Evolutionary conservation across 495 filamentous ascomycete genomes (phyloP).

Genomic region (Trichoderma virens): DNA sequence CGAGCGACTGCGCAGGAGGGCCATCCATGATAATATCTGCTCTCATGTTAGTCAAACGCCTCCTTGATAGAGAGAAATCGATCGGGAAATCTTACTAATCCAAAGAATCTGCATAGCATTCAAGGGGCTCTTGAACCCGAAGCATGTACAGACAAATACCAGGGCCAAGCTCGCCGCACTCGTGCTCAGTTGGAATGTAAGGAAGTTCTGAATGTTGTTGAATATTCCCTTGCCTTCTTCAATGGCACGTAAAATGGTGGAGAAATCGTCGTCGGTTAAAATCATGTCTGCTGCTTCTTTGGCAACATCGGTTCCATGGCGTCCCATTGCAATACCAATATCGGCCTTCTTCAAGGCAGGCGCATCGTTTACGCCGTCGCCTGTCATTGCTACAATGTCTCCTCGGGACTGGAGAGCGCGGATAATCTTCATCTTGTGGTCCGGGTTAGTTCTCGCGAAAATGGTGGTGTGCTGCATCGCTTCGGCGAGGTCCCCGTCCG

Average conservation of each 20-base stretch:
- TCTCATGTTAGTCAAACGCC: not conserved
- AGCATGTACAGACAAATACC: conserved; percentile 81
- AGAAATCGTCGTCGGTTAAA: conserved; percentile 94
- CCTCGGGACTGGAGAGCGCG: conserved; percentile 83
- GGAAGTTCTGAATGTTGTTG: conserved; percentile 98
- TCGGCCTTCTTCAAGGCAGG: conserved; percentile 95
- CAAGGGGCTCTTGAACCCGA: conserved; percentile 87
- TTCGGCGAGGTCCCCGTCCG: conserved; percentile 68
- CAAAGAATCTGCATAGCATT: conserved; percentile 99
- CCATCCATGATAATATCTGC: conserved; percentile 99
- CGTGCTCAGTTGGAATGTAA: conserved; percentile 97
- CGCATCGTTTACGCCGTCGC: conserved; percentile 96
- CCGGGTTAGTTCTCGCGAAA: conserved; percentile 91
- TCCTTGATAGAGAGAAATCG: not conserved
- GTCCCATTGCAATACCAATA: conserved; percentile 96
- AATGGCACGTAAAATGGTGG: conserved; percentile 90
- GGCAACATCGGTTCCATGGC: conserved; percentile 90
- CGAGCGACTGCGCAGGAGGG: conserved; percentile 91
- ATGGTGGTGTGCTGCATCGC: conserved; percentile 83
- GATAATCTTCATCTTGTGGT: conserved; percentile 97
- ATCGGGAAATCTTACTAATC: conserved; percentile 68
- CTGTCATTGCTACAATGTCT: conserved; percentile 98
- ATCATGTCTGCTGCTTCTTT: conserved; percentile 99
- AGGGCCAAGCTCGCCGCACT: conserved; percentile 89
- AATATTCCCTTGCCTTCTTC: conserved; percentile 99